Conservation (phyloP, 148 eudicot genomes). For the Silene uniflora region DNA sequence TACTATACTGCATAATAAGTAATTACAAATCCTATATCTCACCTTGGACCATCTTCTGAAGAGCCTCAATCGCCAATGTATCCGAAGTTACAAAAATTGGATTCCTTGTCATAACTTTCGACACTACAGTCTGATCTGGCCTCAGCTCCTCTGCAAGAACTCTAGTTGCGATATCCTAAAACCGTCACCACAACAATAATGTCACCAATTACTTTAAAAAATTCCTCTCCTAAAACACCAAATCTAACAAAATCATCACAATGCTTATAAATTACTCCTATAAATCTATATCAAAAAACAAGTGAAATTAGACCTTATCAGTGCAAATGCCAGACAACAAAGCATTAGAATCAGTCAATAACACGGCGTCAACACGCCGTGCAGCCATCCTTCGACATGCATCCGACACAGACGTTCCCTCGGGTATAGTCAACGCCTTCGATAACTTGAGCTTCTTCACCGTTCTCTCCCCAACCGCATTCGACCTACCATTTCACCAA, state of each 20-base stretch:
- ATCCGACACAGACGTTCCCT: constrained; percentile 88
- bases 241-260: background rate
- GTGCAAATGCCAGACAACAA: constrained; percentile 91
- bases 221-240: background rate
- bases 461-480: constrained; percentile 74
- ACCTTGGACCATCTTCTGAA: constrained; percentile 98
- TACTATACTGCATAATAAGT: background rate
- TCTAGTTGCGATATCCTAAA: constrained; percentile 82
- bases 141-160: constrained; percentile 88
- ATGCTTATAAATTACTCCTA: no score
- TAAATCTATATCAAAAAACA: background rate
- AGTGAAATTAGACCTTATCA: constrained; percentile 57
- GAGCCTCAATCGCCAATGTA: constrained; percentile 83
- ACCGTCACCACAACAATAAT: background rate
- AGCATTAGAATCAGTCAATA: constrained; percentile 92
- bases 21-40: background rate
- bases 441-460: constrained; percentile 94
- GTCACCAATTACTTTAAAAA: background rate
- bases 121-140: constrained; percentile 78
- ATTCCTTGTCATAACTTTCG: constrained; percentile 93
- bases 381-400: constrained; percentile 97
- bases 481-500: constrained; percentile 30
- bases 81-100: constrained; percentile 88
- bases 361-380: constrained; percentile 84
- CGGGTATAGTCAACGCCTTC: constrained; percentile 93